Evolutionary conservation across 2,329 filamentous ascomycete genomes (phyloP).

Genomic region (Knufia fluminis): DNA sequence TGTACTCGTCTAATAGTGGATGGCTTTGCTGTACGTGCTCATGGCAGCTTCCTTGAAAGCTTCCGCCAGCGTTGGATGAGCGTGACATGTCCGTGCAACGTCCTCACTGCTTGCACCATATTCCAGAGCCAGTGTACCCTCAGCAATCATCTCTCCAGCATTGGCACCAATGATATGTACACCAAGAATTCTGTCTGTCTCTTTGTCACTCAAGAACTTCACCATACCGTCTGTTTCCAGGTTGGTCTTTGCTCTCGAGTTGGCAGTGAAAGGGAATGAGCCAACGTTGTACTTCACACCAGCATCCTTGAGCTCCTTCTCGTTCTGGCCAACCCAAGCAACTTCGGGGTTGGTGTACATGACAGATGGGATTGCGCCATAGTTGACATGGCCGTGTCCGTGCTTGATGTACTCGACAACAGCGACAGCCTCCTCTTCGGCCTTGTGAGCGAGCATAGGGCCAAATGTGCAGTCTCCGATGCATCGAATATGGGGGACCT

Average conservation of each 20-base stretch:
- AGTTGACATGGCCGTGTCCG: conserved; percentile 97
- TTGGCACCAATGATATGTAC: conserved; percentile 95
- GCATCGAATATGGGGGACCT: conserved; percentile 91
- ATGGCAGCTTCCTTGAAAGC: conserved; percentile 99
- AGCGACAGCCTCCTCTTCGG: conserved; percentile 93
- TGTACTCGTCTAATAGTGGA: conserved; percentile 65
- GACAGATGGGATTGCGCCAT: conserved; percentile 91
- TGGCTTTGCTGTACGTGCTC: conserved; percentile 90
- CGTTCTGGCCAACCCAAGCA: conserved; percentile 95
- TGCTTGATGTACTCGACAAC: conserved; percentile 97
- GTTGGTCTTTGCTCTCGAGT: conserved; percentile 98
- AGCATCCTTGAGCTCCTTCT: conserved; percentile 85
- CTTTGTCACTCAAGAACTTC: conserved; percentile 91
- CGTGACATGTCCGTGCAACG: conserved; percentile 88
- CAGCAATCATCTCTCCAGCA: conserved; percentile 98
- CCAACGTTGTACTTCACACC: conserved; percentile 89
- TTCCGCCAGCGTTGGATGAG: conserved; percentile 90
- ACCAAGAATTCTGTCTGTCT: conserved; percentile 91
- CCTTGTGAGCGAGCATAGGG: conserved; percentile 98
- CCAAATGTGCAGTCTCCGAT: conserved; percentile 95
- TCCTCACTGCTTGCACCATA: conserved; percentile 95
- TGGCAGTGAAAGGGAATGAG: conserved; percentile 94
- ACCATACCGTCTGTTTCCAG: conserved; percentile 90
- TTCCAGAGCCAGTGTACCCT: conserved; percentile 88
- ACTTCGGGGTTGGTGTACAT: conserved; percentile 99